Conservation (phyloP, 2,329 filamentous ascomycete genomes). For the Ophiosphaerella herpotricha region DNA sequence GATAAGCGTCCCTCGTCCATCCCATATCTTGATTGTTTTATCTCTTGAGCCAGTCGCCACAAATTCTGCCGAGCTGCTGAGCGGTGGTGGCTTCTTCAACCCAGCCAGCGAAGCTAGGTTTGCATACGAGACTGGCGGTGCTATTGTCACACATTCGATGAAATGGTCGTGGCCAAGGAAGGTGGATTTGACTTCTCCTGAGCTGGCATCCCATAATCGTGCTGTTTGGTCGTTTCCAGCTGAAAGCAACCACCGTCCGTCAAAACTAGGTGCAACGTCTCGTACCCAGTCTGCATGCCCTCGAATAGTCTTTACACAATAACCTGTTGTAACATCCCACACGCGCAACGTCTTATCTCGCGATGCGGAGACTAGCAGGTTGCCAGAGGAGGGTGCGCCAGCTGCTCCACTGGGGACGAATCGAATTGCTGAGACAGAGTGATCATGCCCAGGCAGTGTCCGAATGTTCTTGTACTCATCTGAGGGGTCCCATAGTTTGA, state of each 20-base stretch:
- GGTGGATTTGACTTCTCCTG: constrained; percentile 75
- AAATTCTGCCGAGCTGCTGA: constrained; percentile 79
- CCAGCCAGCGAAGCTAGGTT: constrained; percentile 78
- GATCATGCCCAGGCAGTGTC: constrained; percentile 88
- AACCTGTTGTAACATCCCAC: constrained; percentile 93
- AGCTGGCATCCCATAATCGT: constrained; percentile 81
- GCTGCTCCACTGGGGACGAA: constrained; percentile 85
- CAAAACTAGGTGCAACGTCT: constrained; percentile 78
- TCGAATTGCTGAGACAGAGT: constrained; percentile 84
- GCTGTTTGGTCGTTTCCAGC: constrained; percentile 82
- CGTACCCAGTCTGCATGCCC: constrained; percentile 92
- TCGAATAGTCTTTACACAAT: constrained; percentile 85
- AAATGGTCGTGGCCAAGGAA: constrained; percentile 86
- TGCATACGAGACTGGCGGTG: constrained; percentile 77
- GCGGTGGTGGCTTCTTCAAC: constrained; percentile 77
- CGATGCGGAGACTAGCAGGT: constrained; percentile 83
- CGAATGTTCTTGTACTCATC: constrained; percentile 96
- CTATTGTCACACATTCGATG: constrained; percentile 84
- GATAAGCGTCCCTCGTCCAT: constrained; percentile 79
- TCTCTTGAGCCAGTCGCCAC: constrained; percentile 88
- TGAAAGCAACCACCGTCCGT: constrained; percentile 82
- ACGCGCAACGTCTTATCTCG: constrained; percentile 83
- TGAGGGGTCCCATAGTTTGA: constrained; percentile 91
- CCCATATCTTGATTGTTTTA: constrained; percentile 90
- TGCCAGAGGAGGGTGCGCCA: constrained; percentile 77